A percentile compares a stretch with the other conserved stretches of the same genome.
Conservation (phyloP, 176 grass and related monocot species). For the Zizania latifolia region DNA sequence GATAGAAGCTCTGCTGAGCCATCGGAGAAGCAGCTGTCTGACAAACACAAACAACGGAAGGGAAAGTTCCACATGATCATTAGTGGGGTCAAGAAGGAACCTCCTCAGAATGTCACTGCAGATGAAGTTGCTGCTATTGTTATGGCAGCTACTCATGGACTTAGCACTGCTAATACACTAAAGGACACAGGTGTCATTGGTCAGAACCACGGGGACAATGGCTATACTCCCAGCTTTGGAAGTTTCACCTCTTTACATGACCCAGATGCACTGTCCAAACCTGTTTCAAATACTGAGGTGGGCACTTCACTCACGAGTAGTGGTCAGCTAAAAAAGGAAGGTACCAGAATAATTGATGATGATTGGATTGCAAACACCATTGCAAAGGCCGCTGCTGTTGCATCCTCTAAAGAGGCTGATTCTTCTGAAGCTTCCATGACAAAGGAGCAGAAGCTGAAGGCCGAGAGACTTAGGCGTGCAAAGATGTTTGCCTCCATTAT, state of each 20-base stretch:
- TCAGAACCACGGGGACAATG: neutral
- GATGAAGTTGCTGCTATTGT: conserved; percentile 95
- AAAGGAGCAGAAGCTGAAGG: conserved; percentile 87
- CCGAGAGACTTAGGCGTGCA: conserved; percentile 86
- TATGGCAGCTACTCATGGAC: conserved; percentile 74
- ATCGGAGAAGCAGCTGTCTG: conserved; percentile 40
- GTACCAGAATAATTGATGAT: conserved; percentile 58
- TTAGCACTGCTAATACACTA: conserved; percentile 38
- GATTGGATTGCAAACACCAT: conserved; percentile 89
- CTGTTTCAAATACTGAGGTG: conserved; percentile 37
- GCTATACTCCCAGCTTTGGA: conserved; percentile 15
- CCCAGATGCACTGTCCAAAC: conserved; percentile 19
- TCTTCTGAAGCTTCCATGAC: conserved; percentile 73
- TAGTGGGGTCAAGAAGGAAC: conserved; percentile 48
- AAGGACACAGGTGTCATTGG: conserved; percentile 10
- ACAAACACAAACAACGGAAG: conserved; percentile 32
- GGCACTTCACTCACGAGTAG: conserved; percentile 40
- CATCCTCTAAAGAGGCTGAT: conserved; percentile 63
- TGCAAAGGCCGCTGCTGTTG: conserved; percentile 77
- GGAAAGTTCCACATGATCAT: conserved; percentile 59
- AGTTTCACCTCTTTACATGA: conserved; percentile 39
- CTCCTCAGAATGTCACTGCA: conserved; percentile 41
- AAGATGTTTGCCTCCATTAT: conserved; percentile 93
- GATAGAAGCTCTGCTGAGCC: conserved; percentile 38
- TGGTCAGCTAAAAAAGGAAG: conserved; percentile 29